Evolutionary conservation across 2,329 filamentous ascomycete genomes (phyloP).

Genomic region (Peltaster fructicola): DNA sequence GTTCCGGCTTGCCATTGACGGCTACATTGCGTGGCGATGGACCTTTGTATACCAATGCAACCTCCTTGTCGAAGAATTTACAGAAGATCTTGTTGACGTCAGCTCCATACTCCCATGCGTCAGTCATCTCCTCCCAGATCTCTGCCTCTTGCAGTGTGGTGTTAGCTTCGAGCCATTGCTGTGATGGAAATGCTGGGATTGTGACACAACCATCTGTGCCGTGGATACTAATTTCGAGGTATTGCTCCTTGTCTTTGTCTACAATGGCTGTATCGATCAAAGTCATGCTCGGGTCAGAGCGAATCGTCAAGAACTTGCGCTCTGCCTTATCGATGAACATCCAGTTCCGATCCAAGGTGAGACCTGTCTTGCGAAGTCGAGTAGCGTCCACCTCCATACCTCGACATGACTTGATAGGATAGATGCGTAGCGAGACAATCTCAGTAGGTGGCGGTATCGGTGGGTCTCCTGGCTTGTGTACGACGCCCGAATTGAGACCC

Average conservation of each 20-base stretch:
- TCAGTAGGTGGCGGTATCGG: constrained; percentile 22
- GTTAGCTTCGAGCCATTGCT: constrained; percentile 36
- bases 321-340: constrained; percentile 41
- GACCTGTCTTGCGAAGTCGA: constrained; percentile 35
- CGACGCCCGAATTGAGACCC: constrained; percentile 8
- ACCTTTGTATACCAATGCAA: constrained; percentile 44
- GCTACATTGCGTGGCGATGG: constrained; percentile 36
- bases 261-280: constrained; percentile 39
- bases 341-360: constrained; percentile 47
- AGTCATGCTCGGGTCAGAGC: constrained; percentile 43
- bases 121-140: constrained; percentile 43
- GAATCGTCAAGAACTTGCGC: constrained; percentile 44
- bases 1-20: constrained; percentile 36
- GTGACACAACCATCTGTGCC: constrained; percentile 25
- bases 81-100: constrained; percentile 36
- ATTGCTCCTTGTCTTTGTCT: constrained; percentile 16
- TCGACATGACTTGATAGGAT: constrained; percentile 50
- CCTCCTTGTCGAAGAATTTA: constrained; percentile 36
- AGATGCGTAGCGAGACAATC: constrained; percentile 36
- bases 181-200: constrained; percentile 37
- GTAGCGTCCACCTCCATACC: constrained; percentile 38
- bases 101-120: constrained; percentile 36
- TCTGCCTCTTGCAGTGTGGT: constrained; percentile 32
- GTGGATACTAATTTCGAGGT: constrained; percentile 32
- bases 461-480: constrained; percentile 10